Evolutionary conservation across 1,284 basidiomycete species (phyloP), one percentile per base, ranked within the genome.

Genomic region (Coniferiporia sulphurascens): DNA sequence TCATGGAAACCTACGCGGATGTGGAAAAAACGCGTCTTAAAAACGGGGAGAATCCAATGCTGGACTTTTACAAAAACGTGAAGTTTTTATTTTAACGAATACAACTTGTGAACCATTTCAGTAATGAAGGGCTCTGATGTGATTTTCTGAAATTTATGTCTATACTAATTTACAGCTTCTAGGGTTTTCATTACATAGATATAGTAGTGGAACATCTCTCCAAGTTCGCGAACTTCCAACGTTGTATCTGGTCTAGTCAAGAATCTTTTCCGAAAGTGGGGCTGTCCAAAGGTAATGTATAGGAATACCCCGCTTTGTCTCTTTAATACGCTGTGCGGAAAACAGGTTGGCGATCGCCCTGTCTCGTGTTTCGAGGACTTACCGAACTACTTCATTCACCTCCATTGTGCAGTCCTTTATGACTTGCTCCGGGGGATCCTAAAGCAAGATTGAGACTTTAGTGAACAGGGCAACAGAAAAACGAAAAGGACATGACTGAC

Each of bases 211-310:
- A 94, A 94, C 4, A 85, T 84, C 58, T 93, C 89, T 36, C 89
- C 87, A 48, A 89, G 72, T 64, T 82, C 77, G 64, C 79, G 83
- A 64, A 88, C 78, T 67, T 88, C 82, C 7, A 91, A 72, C 7
- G 69, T 79, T n/a, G 86, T 84, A 5, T 70, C 76, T 21, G 78
- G 74, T 62, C 71, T 75, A 13, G 75, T 79, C 38, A 92, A 72
- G 71, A 83, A 93, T 48, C 84, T 81, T 66, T 82, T 82, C 38
- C 93, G 85, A 72, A 95, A 95, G 70, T 96, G 93, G 0, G 93
- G 93, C 69, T 95, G 93, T 4, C 92, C 93, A 65, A 95, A 94
- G 1, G 93, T 95, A 60, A 94, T 76, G 73, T 95, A 95, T 57
- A 94, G 74, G 72, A 95, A 93, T 34, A 78, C 71, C 0, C 91